Percentiles rank a stretch among this genome's conserved stretches.
These are phyloP conservation scores for Moesziomyces sp. DNA, from an alignment of 1,284 basidiomycete genomes.

Conservation along the genomic window DNA sequence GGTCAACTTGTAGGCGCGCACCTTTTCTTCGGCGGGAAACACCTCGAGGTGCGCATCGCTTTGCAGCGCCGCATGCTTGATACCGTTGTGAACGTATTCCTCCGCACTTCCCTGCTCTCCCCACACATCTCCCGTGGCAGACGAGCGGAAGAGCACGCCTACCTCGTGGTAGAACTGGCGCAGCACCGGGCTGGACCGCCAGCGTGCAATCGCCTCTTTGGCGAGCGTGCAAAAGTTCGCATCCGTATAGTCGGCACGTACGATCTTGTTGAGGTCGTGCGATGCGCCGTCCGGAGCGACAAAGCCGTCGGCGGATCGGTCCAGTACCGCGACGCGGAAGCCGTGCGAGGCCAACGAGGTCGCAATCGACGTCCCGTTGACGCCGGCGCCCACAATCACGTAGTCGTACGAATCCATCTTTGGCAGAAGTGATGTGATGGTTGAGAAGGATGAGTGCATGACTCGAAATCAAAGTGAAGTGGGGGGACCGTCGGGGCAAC, in stretches of 20 bases:
- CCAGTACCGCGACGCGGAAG: conserved; percentile 77
- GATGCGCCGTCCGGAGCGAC: conserved; percentile 80
- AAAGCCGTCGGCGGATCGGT: conserved; percentile 52
- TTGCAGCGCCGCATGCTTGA: conserved; percentile 27
- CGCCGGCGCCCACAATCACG: conserved; percentile 80
- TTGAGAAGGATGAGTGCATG: neutral
- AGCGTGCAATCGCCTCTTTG: conserved; percentile 77
- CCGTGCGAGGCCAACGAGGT: conserved; percentile 77
- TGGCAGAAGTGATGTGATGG: neutral
- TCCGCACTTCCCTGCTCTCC: conserved; percentile 8
- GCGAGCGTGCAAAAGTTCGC: conserved; percentile 76
- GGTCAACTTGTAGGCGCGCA: conserved; percentile 29
- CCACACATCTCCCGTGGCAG: conserved; percentile 4
- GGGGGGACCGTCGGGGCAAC: too few species aligned
- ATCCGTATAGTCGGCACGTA: conserved; percentile 68
- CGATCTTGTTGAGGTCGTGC: conserved; percentile 85
- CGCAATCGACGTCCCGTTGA: conserved; percentile 80
- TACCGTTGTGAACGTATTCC: conserved; percentile 35
- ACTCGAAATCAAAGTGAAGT: too few species aligned
- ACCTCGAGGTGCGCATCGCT: conserved; percentile 22
- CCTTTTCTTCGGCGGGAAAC: neutral
- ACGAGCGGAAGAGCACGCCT: conserved; percentile 56
- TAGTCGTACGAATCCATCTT: conserved; percentile 22
- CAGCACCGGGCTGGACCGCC: conserved; percentile 72
- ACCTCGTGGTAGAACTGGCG: conserved; percentile 56